Evolutionary conservation across 345 rosid species (phyloP), one percentile per base, ranked within the genome.

Genomic region (Cardamine occulta): DNA sequence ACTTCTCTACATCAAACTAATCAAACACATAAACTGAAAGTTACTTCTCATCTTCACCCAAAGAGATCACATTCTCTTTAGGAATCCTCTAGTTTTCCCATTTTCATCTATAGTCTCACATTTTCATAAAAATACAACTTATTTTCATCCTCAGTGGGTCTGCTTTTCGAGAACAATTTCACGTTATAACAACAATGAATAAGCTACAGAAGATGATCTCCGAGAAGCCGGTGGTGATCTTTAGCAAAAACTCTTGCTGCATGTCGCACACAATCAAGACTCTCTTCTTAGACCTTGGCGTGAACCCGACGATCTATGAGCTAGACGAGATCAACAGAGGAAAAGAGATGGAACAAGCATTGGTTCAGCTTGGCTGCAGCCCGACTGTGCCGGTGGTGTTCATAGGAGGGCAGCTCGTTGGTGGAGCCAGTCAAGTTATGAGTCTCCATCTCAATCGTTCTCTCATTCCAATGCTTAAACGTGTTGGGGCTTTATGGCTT

Each of bases 381-480:
- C 88, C 90, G 0, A 49, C 89, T 1, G 80, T 89, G 68, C 97
- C 96, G 0, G 81, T 82, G 0, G 91, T 91, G 35, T 91, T 88
- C 86, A 86, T 91, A 7, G 89, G 93, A 0, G 92, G 91, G 4
- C 80, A 86, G 18, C 91, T 89, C 58, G 85, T 91, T 2, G 97
- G 97, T 24, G 97, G 97, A 6, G 79, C 96, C 60, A 85, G 85
- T 40, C 89, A 88, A 81, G 76, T 88, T 53, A 89, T 89, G 96
- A 88, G 84, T 54, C 96, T 85, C 71, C 97, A 89, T 80, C 97
- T 91, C 28, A 88, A 80, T 49, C 84, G 88, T 6, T 70, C 90
- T 66, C 80, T 89, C 34, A 77, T 86, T 74, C 89, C 93, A 2
- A 80, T 82, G 93, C 96, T 91, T 35, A 87, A 64, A 74, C 48